phyloP scores from a whole-genome alignment of 208 protist species.

The Eutreptiella sp. region DNA sequence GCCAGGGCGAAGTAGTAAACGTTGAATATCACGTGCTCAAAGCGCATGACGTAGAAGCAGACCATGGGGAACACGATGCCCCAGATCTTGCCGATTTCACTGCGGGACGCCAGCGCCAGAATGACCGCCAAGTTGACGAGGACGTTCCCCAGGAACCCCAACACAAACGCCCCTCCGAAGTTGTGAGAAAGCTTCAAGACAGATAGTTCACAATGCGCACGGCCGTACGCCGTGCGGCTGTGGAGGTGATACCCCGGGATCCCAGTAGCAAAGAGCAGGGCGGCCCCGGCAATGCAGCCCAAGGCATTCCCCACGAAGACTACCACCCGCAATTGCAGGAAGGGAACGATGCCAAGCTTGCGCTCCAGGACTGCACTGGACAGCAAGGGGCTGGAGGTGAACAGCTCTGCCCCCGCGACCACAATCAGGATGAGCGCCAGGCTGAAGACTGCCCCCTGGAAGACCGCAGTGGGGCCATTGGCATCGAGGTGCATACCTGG shows the following conservation, averaged over 20 bases:
- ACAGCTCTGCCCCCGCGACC: background rate
- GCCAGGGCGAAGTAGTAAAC: background rate
- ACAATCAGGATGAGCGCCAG: background rate
- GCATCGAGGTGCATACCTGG: too few relatives aligned
- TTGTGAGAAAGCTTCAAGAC: background rate
- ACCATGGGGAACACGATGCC: background rate
- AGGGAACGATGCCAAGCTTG: background rate
- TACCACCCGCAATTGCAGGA: too few relatives aligned
- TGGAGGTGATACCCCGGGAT: background rate
- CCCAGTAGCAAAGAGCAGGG: background rate
- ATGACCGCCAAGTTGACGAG: constrained; percentile 2
- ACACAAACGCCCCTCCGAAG: background rate
- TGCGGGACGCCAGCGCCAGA: background rate
- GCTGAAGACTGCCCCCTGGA: background rate
- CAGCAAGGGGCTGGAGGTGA: background rate
- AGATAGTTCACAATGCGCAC: background rate
- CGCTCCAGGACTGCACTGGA: background rate
- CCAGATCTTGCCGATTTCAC: background rate
- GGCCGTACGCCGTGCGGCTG: background rate
- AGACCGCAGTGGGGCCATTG: background rate
- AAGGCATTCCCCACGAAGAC: too few relatives aligned
- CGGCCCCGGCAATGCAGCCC: background rate
- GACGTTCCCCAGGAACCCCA: background rate
- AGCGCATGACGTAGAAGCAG: background rate
- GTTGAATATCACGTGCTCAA: constrained; percentile 4